Evolutionary conservation across 2,329 filamentous ascomycete genomes (phyloP).

Genomic region (Pyrenophora teres): DNA sequence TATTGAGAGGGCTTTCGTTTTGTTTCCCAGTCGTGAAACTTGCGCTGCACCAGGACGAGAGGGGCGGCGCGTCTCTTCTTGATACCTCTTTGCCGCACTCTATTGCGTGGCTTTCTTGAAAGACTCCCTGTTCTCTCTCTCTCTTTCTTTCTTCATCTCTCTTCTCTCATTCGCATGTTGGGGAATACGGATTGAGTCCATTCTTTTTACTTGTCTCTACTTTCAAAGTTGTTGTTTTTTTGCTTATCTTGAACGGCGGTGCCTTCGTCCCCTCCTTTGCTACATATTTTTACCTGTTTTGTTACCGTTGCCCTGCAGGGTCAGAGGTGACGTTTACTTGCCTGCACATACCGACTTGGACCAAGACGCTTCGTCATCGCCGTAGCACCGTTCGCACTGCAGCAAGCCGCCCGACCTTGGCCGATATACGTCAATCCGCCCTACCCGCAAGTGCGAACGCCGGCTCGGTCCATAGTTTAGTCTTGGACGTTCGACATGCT

Average conservation of each 20-base stretch:
- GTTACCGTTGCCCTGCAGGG: conserved; percentile 21
- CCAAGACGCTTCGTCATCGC: conserved; percentile 10
- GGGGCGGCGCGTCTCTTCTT: not conserved
- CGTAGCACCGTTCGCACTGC: conserved; percentile 19
- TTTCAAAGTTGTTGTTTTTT: not conserved
- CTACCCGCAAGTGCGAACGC: conserved; percentile 2
- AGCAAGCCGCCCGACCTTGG: conserved; percentile 12
- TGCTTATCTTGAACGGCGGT: conserved; percentile 15
- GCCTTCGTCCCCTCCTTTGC: conserved; percentile 27
- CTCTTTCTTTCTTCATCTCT: not conserved
- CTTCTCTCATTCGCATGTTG: not conserved
- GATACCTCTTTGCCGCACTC: conserved; percentile 19
- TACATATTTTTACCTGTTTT: conserved; percentile 3
- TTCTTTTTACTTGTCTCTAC: conserved; percentile 8
- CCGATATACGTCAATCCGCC: not conserved
- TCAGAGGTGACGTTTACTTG: conserved; percentile 18
- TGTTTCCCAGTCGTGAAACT: conserved; percentile 37
- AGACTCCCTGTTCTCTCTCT: not conserved
- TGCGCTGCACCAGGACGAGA: conserved; percentile 19
- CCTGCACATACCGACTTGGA: conserved; percentile 4
- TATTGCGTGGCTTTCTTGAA: conserved; percentile 25
- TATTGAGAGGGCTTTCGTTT: conserved; percentile 7
- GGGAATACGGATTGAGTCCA: conserved; percentile 2
- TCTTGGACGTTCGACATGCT: conserved; percentile 36
- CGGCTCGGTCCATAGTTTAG: not conserved